phyloP scores from a whole-genome alignment of 2,329 filamentous ascomycete species.

The Aspergillus niger region DNA sequence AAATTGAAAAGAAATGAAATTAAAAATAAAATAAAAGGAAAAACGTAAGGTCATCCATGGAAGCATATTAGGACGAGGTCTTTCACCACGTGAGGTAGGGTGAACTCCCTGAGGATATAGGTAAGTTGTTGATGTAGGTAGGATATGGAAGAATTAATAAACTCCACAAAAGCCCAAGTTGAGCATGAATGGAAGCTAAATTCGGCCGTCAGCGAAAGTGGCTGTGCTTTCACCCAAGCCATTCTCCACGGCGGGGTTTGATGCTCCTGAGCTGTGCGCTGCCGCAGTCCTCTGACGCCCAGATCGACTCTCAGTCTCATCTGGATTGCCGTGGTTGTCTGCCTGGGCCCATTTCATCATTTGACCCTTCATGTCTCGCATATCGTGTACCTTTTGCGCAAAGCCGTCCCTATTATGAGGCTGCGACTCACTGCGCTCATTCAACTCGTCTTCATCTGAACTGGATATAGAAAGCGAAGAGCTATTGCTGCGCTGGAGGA shows the following conservation, averaged over 20 bases:
- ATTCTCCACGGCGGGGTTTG: not conserved
- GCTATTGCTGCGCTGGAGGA: constrained; percentile 53
- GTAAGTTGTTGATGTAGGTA: not conserved
- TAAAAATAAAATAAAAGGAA: not conserved
- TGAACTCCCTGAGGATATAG: not conserved
- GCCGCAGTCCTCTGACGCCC: not conserved
- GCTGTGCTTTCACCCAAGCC: not conserved
- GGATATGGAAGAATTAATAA: not conserved
- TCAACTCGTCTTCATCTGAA: constrained; percentile 61
- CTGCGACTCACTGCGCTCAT: constrained; percentile 38
- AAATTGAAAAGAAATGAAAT: not conserved
- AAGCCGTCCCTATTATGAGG: constrained; percentile 32
- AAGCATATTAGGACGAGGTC: not conserved
- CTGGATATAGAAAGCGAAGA: constrained; percentile 55
- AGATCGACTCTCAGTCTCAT: not conserved
- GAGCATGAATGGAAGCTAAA: not conserved
- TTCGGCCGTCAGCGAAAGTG: not conserved
- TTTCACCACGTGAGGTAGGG: not conserved
- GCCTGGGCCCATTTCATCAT: constrained; percentile 39
- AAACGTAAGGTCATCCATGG: not conserved
- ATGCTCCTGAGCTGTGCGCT: not conserved
- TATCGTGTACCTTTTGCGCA: constrained; percentile 34
- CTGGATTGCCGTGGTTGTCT: constrained; percentile 23
- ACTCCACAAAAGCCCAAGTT: not conserved
- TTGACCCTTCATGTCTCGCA: constrained; percentile 42